phyloP scores from a whole-genome alignment of 345 rosid genomes.

The Pistacia integerrima region DNA sequence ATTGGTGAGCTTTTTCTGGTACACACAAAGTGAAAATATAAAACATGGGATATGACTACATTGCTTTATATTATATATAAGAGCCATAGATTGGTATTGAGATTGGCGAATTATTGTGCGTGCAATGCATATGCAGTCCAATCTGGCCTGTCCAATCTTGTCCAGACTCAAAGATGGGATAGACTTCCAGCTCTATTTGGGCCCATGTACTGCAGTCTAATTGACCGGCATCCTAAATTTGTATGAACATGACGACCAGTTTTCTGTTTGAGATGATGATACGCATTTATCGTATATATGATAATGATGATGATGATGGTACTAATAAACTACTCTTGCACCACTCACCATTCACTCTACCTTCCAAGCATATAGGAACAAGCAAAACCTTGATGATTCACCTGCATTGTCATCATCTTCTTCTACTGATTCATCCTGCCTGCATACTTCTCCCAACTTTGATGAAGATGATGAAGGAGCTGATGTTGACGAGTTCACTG shows the following conservation, averaged over 20 bases:
- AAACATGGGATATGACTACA: not conserved
- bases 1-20: not conserved
- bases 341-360: constrained; percentile 25
- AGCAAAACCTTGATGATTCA: constrained; percentile 45
- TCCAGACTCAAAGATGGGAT: constrained; percentile 11
- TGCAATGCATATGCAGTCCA: constrained; percentile 6
- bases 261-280: constrained; percentile 3
- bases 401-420: constrained; percentile 27
- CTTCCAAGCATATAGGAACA: constrained; percentile 56
- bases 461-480: constrained; percentile 20
- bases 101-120: constrained; percentile 26
- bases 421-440: constrained; percentile 14
- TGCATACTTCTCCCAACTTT: constrained; percentile 19
- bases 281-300: not conserved
- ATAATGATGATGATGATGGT: constrained; percentile 4
- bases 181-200: constrained; percentile 36
- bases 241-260: not conserved
- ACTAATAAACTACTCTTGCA: not conserved
- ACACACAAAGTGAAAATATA: constrained; percentile 3
- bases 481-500: constrained; percentile 27
- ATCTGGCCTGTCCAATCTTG: constrained; percentile 30
- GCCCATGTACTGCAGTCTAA: constrained; percentile 27
- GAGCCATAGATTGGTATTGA: constrained; percentile 10
- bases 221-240: not conserved
- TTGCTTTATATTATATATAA: not conserved